These are phyloP conservation scores for Aleurites moluccanus DNA, from an alignment of 441 rosid genomes.

Conservation along the genomic window DNA sequence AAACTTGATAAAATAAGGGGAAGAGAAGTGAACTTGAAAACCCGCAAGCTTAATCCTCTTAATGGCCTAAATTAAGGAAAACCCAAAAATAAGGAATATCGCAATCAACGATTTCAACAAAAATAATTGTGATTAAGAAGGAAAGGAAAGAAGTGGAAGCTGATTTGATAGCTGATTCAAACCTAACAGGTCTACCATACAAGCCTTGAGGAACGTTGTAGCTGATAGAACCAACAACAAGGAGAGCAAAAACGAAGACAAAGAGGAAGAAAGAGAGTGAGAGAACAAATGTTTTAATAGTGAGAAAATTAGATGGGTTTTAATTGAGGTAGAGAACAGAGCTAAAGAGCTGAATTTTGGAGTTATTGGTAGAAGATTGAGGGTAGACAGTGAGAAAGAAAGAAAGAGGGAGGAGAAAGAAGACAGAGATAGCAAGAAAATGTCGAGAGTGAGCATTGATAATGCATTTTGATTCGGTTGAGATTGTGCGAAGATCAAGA, in stretches of 20 bases:
- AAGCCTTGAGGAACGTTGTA: constrained; percentile 69
- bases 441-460: constrained; percentile 75
- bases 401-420: constrained; percentile 67
- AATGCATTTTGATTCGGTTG: constrained; percentile 56
- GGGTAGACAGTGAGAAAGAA: constrained; percentile 55
- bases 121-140: constrained; percentile 39
- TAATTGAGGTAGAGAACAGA: constrained; percentile 2
- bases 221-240: constrained; percentile 60
- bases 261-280: too few species aligned
- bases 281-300: too few species aligned
- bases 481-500: too few species aligned
- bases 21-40: too few species aligned
- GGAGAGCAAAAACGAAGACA: too few species aligned
- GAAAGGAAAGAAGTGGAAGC: constrained; percentile 51
- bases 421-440: constrained; percentile 71
- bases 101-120: constrained; percentile 29
- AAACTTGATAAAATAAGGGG: constrained; percentile 35
- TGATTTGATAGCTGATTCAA: constrained; percentile 53
- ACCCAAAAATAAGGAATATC: constrained; percentile 31
- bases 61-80: constrained; percentile 23
- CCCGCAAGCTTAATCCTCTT: too few species aligned
- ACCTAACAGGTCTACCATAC: constrained; percentile 70
- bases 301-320: too few species aligned
- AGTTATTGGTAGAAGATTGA: constrained; percentile 28
- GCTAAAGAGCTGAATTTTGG: constrained; percentile 30